Evolutionary conservation across 805 yeast species (phyloP), one percentile per base, ranked within the genome.

Genomic region (Barnettozyma sucrosica): DNA sequence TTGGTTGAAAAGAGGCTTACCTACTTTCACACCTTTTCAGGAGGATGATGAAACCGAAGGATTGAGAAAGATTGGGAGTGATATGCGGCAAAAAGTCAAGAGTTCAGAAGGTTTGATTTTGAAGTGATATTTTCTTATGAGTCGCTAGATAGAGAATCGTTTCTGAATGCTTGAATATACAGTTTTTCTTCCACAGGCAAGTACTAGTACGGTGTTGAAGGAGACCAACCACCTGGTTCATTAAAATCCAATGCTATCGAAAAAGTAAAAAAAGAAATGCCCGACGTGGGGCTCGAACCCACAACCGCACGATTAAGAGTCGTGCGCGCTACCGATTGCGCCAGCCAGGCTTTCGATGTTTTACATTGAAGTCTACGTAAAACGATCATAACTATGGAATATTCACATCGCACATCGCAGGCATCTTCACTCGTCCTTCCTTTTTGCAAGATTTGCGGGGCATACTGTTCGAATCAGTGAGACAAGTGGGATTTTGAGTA

Each of bases 31-130:
- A 18, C 48, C 47, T 5, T 53, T 34, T 32, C 21, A 28, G 7
- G 20, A 40, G 3, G n/a, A 21, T 24, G 25, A 38, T 7, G 53
- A 50, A 13, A 24, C 43, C 16, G 57, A 58, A 18, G 55, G 55
- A 28, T 37, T 60, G n/a, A 46, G 61, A 30, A 36, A 37, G 13
- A 40, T 59, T 5, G 55, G 55, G 1, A 55, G 45, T 32, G 57
- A 50, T 23, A n/a, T 59, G 43, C 52, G 48, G 26, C 36, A 33
- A 10, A 44, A 44, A 7, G 50, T 55, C 1, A 25, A 36, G n/a
- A 9, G n/a, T 25, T 40, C 32, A 16, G 23, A 37, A 37, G 4
- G 21, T n/a, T 23, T 20, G 41, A 37, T 23, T 14, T 5, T 21
- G 6, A 11, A 21, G n/a, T 37, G n/a, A 23, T 20, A 20, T 20